phyloP scores from a whole-genome alignment of 2,329 filamentous ascomycete species.

The Neodidymelliopsis sp. region DNA sequence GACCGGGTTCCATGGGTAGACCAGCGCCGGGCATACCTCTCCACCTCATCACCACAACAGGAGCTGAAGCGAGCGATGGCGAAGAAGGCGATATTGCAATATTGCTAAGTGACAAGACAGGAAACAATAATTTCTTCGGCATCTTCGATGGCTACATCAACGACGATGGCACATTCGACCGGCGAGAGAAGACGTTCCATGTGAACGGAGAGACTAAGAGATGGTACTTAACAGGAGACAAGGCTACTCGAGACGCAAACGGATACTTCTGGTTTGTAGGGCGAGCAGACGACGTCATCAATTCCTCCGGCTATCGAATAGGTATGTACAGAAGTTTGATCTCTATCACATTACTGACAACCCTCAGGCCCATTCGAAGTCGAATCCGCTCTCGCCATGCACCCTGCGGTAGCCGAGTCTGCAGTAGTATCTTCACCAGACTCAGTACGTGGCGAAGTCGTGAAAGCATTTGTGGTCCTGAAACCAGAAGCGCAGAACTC shows the following conservation, averaged over 20 bases:
- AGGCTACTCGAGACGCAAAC: constrained; percentile 3
- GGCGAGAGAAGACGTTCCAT: constrained; percentile 4
- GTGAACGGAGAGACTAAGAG: constrained; percentile 2
- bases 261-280: constrained; percentile 18
- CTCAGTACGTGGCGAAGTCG: constrained; percentile 12
- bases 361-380: constrained; percentile 17
- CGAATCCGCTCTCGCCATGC: constrained; percentile 10
- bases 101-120: neutral
- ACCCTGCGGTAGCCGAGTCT: constrained; percentile 14
- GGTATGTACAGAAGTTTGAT: neutral
- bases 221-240: constrained; percentile 15
- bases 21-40: constrained; percentile 16
- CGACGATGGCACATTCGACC: constrained; percentile 1
- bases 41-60: constrained; percentile 3
- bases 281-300: constrained; percentile 16
- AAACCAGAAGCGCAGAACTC: constrained; percentile 4
- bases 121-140: constrained; percentile 3
- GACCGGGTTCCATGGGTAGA: constrained; percentile 15
- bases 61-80: constrained; percentile 1
- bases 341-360: neutral
- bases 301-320: constrained; percentile 17
- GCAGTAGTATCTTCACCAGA: constrained; percentile 14
- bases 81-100: constrained; percentile 18
- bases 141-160: constrained; percentile 9
- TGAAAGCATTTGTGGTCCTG: constrained; percentile 17